A percentile compares a stretch with the other conserved stretches of the same genome.
phyloP scores from a whole-genome alignment of 108 stramenopile genomes.

The Asterionellopsis glacialis region DNA sequence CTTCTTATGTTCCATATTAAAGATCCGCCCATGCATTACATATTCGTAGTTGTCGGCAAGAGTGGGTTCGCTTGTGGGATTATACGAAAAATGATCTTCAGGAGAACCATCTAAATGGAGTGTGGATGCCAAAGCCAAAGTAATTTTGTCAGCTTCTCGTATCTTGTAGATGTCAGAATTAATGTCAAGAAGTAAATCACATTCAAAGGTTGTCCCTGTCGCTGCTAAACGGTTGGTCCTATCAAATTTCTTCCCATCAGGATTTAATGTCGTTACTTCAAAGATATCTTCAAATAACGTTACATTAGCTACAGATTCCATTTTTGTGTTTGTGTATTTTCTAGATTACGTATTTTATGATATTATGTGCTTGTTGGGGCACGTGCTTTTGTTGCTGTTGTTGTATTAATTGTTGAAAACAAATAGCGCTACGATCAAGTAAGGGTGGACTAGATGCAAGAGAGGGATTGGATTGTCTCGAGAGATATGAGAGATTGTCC shows the following conservation, averaged over 20 bases:
- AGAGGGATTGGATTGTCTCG: too few species aligned
- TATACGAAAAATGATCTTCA: constrained; percentile 90
- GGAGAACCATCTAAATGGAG: constrained; percentile 90
- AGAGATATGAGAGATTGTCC: too few species aligned
- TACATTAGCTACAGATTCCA: constrained; percentile 69
- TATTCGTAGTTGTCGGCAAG: constrained; percentile 96
- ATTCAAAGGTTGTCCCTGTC: constrained; percentile 91
- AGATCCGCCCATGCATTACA: constrained; percentile 96
- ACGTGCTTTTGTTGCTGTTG: constrained; percentile 29
- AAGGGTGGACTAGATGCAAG: too few species aligned
- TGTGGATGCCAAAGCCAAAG: constrained; percentile 89
- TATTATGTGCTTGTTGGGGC: too few species aligned
- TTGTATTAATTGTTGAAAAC: constrained; percentile 33
- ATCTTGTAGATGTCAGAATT: constrained; percentile 91
- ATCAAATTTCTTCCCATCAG: constrained; percentile 89
- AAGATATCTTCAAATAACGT: constrained; percentile 98
- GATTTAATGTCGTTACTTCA: constrained; percentile 90
- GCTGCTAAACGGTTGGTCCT: constrained; percentile 89
- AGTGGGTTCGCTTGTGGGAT: constrained; percentile 59
- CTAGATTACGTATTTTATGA: too few species aligned
- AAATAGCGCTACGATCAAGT: too few species aligned
- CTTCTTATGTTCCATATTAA: constrained; percentile 83
- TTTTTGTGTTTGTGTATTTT: too few species aligned
- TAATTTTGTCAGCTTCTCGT: constrained; percentile 81
- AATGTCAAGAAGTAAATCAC: constrained; percentile 91